A percentile compares a stretch with the other conserved stretches of the same genome.
phyloP scores from a whole-genome alignment of 257 asterid species.

The Solanum medicagineum region DNA sequence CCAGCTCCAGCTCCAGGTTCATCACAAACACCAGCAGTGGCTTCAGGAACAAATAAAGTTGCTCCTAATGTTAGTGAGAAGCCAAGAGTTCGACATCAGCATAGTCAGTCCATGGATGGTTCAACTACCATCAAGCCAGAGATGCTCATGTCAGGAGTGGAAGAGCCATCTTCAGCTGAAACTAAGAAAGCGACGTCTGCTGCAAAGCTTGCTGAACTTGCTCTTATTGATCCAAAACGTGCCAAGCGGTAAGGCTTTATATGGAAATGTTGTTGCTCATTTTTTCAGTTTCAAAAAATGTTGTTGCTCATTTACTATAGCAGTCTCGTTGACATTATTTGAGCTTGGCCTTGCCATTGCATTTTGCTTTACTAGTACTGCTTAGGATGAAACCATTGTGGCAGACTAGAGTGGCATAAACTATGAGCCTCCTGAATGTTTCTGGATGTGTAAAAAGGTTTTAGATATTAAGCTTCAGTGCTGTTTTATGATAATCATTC shows the following conservation, averaged over 20 bases:
- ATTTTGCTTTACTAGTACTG: neutral
- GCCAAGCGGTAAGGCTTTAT: conserved; percentile 65
- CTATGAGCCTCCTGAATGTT: neutral
- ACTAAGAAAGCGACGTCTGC: conserved; percentile 88
- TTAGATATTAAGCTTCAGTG: neutral
- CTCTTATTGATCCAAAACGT: conserved; percentile 91
- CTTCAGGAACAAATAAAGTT: conserved; percentile 23
- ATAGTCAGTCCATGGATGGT: conserved; percentile 99
- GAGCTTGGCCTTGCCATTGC: neutral
- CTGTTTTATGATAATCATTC: neutral
- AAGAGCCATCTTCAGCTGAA: conserved; percentile 64
- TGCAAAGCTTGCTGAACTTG: conserved; percentile 96
- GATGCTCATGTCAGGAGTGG: conserved; percentile 69
- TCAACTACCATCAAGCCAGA: conserved; percentile 75
- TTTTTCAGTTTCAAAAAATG: neutral
- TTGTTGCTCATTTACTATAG: neutral
- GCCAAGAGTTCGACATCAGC: conserved; percentile 84
- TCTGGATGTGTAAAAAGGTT: neutral
- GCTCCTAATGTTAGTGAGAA: conserved; percentile 27
- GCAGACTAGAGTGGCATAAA: neutral
- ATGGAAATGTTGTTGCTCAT: neutral
- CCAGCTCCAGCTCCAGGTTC: conserved; percentile 31
- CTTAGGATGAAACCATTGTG: neutral
- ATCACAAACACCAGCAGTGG: conserved; percentile 20
- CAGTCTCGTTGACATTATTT: neutral